Evolutionary conservation across 176 grass and related monocot species (phyloP).

Genomic region (Carex kokanica): DNA sequence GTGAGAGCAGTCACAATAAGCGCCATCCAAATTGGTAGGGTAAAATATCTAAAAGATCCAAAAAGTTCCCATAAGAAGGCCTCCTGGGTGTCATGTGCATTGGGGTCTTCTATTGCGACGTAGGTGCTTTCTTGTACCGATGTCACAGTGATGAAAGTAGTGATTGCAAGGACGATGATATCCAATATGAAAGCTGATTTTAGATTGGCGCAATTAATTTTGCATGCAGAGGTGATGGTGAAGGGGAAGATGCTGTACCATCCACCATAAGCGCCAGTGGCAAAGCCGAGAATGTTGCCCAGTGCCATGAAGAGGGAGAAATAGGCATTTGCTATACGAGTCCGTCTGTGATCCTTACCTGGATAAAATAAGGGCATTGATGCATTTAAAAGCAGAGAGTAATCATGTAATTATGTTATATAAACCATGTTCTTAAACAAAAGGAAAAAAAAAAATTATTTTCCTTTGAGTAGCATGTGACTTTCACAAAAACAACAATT

Average conservation of each 20-base stretch:
- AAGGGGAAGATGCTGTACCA: slow-evolving; percentile 85
- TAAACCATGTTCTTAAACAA: not conserved
- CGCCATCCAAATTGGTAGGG: slow-evolving; percentile 75
- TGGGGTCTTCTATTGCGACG: slow-evolving; percentile 33
- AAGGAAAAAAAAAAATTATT: not conserved
- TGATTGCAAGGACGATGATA: slow-evolving; percentile 53
- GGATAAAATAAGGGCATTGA: slow-evolving; percentile 28
- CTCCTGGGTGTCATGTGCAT: slow-evolving; percentile 40
- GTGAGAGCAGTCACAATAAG: slow-evolving; percentile 86
- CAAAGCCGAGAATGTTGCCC: slow-evolving; percentile 85
- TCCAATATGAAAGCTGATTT: slow-evolving; percentile 89
- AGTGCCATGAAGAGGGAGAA: slow-evolving; percentile 97
- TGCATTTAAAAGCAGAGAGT: not conserved
- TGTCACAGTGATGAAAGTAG: slow-evolving; percentile 58
- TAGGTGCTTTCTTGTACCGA: slow-evolving; percentile 53
- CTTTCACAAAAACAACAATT: too few species aligned
- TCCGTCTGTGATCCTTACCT: slow-evolving; percentile 85
- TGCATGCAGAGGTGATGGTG: slow-evolving; percentile 64
- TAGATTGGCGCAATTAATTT: slow-evolving; percentile 76
- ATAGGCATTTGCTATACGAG: slow-evolving; percentile 91
- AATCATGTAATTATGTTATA: slow-evolving; percentile 11
- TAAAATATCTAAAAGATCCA: slow-evolving; percentile 83
- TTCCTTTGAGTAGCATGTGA: not conserved
- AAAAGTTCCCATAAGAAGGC: slow-evolving; percentile 93
- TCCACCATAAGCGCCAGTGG: slow-evolving; percentile 67